Conservation (phyloP, 805 yeast species). For the Starmerella floricola region DNA sequence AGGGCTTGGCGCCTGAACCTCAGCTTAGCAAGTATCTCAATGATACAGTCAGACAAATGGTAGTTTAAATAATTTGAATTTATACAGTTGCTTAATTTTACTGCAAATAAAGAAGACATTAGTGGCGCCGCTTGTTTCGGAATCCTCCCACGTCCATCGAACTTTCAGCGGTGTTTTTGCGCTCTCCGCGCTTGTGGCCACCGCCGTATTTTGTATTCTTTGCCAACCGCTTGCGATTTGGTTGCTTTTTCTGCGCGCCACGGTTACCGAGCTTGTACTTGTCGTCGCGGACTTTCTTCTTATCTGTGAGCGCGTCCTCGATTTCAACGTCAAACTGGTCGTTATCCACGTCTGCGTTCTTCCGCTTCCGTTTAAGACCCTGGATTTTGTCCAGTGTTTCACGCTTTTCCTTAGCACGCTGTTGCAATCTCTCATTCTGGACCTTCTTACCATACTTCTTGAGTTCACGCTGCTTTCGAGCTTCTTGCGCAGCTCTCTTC, state of each 20-base stretch:
- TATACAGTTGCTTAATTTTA: not conserved
- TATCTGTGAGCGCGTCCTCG: slow-evolving; percentile 71
- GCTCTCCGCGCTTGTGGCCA: slow-evolving; percentile 62
- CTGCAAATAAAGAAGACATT: not conserved
- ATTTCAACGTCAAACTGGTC: slow-evolving; percentile 83
- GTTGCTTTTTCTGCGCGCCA: slow-evolving; percentile 30
- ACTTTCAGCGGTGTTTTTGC: slow-evolving; percentile 61
- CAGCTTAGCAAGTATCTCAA: slow-evolving; percentile 56
- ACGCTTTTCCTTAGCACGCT: slow-evolving; percentile 83
- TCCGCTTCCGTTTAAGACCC: slow-evolving; percentile 79
- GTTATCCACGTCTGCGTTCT: slow-evolving; percentile 49
- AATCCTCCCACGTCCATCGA: slow-evolving; percentile 55
- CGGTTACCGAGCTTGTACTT: slow-evolving; percentile 36
- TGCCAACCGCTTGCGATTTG: slow-evolving; percentile 54
- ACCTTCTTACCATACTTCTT: slow-evolving; percentile 98
- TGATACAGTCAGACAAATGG: not conserved
- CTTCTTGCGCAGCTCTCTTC: slow-evolving; percentile 84
- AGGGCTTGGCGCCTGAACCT: slow-evolving; percentile 70
- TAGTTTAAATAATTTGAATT: slow-evolving; percentile 8
- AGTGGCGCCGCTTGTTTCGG: slow-evolving; percentile 36
- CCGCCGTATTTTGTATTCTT: slow-evolving; percentile 63
- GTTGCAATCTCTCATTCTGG: slow-evolving; percentile 83
- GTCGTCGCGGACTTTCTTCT: slow-evolving; percentile 33
- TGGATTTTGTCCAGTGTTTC: slow-evolving; percentile 84
- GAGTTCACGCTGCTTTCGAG: slow-evolving; percentile 83